These are phyloP conservation scores for Cephalotrichum gorgonifer DNA, from an alignment of 2,329 filamentous ascomycete species.

Conservation along the genomic window DNA sequence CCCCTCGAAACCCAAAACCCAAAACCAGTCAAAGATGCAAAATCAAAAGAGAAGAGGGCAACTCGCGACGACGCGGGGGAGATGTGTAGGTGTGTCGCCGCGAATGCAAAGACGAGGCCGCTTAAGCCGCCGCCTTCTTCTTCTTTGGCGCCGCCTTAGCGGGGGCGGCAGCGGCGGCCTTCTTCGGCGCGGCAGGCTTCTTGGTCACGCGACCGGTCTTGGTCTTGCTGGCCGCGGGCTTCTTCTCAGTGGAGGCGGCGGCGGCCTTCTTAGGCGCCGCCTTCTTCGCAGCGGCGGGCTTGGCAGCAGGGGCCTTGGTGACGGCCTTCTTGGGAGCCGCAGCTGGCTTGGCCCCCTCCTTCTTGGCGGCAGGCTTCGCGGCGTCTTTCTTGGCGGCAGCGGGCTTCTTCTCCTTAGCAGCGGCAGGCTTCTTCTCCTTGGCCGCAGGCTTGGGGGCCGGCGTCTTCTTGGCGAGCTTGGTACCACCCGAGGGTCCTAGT, in stretches of 20 bases:
- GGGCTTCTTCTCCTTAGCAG: slow-evolving; percentile 14
- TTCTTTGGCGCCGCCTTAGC: slow-evolving; percentile 11
- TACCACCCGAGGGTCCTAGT: slow-evolving; percentile 70
- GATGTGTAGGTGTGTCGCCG: too few relatives aligned
- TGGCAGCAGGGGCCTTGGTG: slow-evolving; percentile 18
- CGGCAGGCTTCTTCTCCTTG: slow-evolving; percentile 17
- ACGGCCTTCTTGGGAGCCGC: slow-evolving; percentile 23
- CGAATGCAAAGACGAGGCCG: neutral
- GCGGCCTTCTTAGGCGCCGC: slow-evolving; percentile 17
- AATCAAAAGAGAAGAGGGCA: neutral
- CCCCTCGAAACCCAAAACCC: neutral
- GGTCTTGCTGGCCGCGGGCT: slow-evolving; percentile 15
- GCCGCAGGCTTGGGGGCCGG: slow-evolving; percentile 12
- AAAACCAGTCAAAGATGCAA: neutral
- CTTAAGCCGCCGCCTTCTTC: slow-evolving; percentile 13
- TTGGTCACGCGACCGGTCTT: slow-evolving; percentile 18
- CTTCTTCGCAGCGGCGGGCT: neutral
- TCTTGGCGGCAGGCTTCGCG: slow-evolving; percentile 35
- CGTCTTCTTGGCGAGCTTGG: slow-evolving; percentile 83
- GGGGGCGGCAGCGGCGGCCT: slow-evolving; percentile 12
- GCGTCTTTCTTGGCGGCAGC: slow-evolving; percentile 17
- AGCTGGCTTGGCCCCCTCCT: slow-evolving; percentile 37
- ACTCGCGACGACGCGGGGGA: too few relatives aligned
- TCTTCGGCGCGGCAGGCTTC: slow-evolving; percentile 16
- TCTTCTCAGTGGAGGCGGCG: slow-evolving; percentile 29